A percentile compares a stretch with the other conserved stretches of the same genome.
phyloP scores from a whole-genome alignment of 768 basidiomycete genomes.

The Phlegmacium glaucopus region DNA sequence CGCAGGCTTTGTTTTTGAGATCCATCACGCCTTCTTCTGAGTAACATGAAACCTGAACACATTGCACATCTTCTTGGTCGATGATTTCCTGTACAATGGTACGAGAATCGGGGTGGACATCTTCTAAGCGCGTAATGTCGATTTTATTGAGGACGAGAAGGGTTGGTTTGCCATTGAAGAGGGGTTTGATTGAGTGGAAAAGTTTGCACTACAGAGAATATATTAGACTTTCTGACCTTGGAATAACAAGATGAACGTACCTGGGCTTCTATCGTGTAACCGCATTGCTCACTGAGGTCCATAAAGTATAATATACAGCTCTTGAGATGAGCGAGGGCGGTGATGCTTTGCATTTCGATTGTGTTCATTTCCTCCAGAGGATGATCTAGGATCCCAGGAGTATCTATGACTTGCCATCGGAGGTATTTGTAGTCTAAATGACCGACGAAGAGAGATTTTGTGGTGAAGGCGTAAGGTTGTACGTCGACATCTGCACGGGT shows the following conservation, averaged over 20 bases:
- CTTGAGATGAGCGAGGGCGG: constrained; percentile 94
- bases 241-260: constrained; percentile 37
- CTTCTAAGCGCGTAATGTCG: constrained; percentile 86
- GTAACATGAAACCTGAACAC: constrained; percentile 88
- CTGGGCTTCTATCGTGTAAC: constrained; percentile 95
- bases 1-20: constrained; percentile 93
- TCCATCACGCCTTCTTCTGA: constrained; percentile 98
- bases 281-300: constrained; percentile 98
- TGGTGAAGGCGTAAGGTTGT: constrained; percentile 99
- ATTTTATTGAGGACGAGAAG: constrained; percentile 98
- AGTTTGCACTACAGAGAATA: constrained; percentile 91
- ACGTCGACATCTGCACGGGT: constrained; percentile 99
- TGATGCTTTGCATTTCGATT: constrained; percentile 99
- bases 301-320: constrained; percentile 96
- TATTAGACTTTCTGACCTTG: too few relatives aligned
- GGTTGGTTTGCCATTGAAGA: constrained; percentile 91
- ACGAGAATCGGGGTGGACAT: constrained; percentile 72
- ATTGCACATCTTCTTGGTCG: constrained; percentile 62
- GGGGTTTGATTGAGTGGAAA: constrained; percentile 98
- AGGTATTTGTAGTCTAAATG: constrained; percentile 99
- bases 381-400: constrained; percentile 96
- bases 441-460: constrained; percentile 96
- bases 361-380: constrained; percentile 99
- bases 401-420: constrained; percentile 99
- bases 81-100: constrained; percentile 88